Evolutionary conservation across 2,329 filamentous ascomycete species (phyloP).

Genomic region (Cladosporium colombiae): DNA sequence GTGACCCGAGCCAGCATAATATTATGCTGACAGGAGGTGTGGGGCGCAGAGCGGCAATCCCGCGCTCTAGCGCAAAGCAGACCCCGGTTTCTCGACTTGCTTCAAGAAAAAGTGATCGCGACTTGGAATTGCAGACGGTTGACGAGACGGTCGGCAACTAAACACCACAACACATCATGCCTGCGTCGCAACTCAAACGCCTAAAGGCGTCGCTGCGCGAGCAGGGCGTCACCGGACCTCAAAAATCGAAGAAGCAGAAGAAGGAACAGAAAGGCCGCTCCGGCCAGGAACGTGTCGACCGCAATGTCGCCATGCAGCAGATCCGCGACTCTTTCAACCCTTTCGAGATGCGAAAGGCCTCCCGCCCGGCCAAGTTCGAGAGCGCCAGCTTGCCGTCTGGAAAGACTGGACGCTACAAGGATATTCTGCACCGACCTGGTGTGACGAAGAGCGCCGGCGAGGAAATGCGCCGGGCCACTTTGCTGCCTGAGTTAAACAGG

Average conservation of each 20-base stretch:
- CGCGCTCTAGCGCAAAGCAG: constrained; percentile 1
- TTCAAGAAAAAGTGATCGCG: constrained; percentile 20
- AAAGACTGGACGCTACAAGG: constrained; percentile 47
- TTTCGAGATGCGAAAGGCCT: constrained; percentile 84
- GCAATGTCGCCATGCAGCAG: constrained; percentile 73
- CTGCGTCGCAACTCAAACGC: constrained; percentile 93
- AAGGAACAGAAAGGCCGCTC: constrained; percentile 63
- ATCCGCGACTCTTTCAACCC: constrained; percentile 98
- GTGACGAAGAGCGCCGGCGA: constrained; percentile 84
- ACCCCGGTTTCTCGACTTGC: constrained; percentile 13
- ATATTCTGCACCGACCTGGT: constrained; percentile 72
- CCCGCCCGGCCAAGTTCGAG: constrained; percentile 77
- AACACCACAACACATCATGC: constrained; percentile 58
- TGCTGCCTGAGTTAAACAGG: constrained; percentile 85
- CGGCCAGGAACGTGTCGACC: constrained; percentile 73
- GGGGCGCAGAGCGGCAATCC: background rate
- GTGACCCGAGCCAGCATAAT: background rate
- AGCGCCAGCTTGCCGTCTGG: constrained; percentile 44
- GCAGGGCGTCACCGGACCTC: constrained; percentile 84
- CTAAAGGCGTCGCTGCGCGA: constrained; percentile 88
- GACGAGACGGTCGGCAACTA: background rate
- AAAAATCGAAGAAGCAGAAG: constrained; percentile 94
- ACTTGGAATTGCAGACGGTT: background rate
- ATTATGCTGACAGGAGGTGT: no score
- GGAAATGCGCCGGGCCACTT: constrained; percentile 78